Evolutionary conservation across 2,329 filamentous ascomycete species (phyloP).

Genomic region (Lecanicillium sp.): DNA sequence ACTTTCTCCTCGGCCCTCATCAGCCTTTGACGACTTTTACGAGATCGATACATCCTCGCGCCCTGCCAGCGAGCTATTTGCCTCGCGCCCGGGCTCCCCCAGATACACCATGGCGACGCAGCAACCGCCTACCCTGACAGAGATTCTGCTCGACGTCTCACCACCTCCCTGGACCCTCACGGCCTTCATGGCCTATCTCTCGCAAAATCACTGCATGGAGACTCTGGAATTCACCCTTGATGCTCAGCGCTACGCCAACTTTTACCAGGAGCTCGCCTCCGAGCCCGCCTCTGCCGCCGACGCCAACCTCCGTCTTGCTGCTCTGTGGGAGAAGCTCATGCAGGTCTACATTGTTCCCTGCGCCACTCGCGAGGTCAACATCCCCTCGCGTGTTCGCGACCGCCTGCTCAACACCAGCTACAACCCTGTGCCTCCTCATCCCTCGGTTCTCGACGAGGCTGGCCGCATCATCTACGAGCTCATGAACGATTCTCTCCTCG

Average conservation of each 20-base stretch:
- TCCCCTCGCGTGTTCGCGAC: constrained; percentile 80
- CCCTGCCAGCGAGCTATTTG: constrained; percentile 42
- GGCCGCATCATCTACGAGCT: constrained; percentile 87
- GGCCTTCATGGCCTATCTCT: constrained; percentile 94
- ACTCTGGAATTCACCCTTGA: constrained; percentile 96
- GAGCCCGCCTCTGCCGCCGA: constrained; percentile 34
- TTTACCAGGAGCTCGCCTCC: constrained; percentile 40
- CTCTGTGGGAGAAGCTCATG: constrained; percentile 81
- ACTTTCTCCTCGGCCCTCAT: constrained; percentile 38
- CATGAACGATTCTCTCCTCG: constrained; percentile 94
- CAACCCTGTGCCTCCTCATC: constrained; percentile 62
- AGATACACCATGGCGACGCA: constrained; percentile 26
- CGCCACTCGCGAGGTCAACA: constrained; percentile 80
- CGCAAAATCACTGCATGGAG: constrained; percentile 94
- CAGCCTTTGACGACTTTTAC: constrained; percentile 40
- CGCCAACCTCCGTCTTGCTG: constrained; percentile 61
- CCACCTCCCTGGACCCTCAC: constrained; percentile 83
- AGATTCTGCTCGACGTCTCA: constrained; percentile 82
- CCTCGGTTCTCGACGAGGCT: constrained; percentile 72
- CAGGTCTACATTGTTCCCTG: constrained; percentile 86
- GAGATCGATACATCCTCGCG: constrained; percentile 36
- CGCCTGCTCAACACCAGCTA: constrained; percentile 54
- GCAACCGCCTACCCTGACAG: constrained; percentile 64
- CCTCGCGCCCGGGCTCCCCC: constrained; percentile 35
- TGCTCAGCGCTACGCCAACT: constrained; percentile 72